Evolutionary conservation across 306 rosid genomes (phyloP).

Genomic region (Styphnolobium japonicum): DNA sequence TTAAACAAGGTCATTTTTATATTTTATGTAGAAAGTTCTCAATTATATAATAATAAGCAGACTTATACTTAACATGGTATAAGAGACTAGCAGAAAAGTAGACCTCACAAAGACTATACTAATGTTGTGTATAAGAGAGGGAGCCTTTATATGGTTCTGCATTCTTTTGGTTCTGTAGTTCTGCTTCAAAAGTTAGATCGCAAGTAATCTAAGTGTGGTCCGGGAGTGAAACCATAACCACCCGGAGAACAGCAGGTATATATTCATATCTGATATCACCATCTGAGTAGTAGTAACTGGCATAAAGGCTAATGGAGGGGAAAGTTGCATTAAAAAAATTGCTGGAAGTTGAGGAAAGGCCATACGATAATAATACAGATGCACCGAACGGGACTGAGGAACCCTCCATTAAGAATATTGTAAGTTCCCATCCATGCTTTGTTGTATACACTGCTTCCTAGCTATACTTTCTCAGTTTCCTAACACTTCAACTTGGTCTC

Average conservation of each 20-base stretch:
- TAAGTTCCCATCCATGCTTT: conserved; percentile 11
- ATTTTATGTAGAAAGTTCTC: conserved; percentile 1
- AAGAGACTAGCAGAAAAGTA: neutral
- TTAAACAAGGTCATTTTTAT: neutral
- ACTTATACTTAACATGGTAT: neutral
- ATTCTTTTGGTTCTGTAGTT: neutral
- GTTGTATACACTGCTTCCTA: neutral
- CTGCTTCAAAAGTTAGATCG: neutral
- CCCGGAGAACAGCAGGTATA: neutral
- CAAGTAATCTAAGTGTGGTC: neutral
- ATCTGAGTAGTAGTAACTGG: neutral
- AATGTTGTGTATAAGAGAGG: neutral
- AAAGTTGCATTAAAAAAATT: conserved; percentile 20
- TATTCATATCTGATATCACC: neutral
- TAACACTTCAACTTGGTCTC: neutral
- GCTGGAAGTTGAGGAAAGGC: conserved; percentile 16
- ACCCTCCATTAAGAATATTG: conserved; percentile 17
- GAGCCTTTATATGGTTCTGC: neutral
- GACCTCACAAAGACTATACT: conserved; percentile 2
- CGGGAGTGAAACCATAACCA: neutral
- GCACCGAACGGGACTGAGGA: conserved; percentile 11
- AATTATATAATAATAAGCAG: neutral
- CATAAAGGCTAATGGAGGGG: conserved; percentile 29
- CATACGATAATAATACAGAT: conserved; percentile 3
- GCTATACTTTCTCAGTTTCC: neutral